Evolutionary conservation across 345 rosid species (phyloP).

Genomic region (Dipteronia dyeriana): DNA sequence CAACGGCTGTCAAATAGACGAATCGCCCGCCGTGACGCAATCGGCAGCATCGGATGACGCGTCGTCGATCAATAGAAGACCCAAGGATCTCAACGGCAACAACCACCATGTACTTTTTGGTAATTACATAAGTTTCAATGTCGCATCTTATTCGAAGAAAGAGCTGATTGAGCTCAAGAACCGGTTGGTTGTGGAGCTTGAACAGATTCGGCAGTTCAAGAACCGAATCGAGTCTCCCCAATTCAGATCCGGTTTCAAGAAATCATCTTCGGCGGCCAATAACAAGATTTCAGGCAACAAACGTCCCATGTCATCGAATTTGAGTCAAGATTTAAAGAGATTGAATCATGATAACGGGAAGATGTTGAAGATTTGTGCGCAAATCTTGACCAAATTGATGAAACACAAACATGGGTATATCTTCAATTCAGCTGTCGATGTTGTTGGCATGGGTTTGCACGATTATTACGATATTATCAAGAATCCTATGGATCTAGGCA

Average conservation of each 20-base stretch:
- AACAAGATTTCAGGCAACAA: constrained; percentile 54
- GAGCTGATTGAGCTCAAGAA: constrained; percentile 57
- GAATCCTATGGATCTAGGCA: constrained; percentile 83
- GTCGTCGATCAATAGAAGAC: constrained; percentile 45
- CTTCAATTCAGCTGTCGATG: constrained; percentile 68
- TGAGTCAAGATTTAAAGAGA: constrained; percentile 33
- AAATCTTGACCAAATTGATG: constrained; percentile 71
- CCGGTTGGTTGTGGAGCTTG: constrained; percentile 62
- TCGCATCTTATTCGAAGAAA: constrained; percentile 40
- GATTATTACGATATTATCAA: constrained; percentile 63
- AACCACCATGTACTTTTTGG: constrained; percentile 3
- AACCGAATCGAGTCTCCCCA: constrained; percentile 51
- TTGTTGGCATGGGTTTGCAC: constrained; percentile 54
- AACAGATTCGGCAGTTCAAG: constrained; percentile 62
- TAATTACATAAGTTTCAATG: constrained; percentile 31
- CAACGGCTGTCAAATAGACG: constrained; percentile 30
- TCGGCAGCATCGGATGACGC: constrained; percentile 67
- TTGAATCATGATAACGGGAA: constrained; percentile 40
- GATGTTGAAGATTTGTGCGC: constrained; percentile 51
- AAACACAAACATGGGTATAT: constrained; percentile 64
- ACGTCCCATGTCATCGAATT: constrained; percentile 34
- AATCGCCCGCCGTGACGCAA: constrained; percentile 39
- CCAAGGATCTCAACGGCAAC: constrained; percentile 36
- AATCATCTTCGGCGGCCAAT: constrained; percentile 19
- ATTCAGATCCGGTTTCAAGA: constrained; percentile 47